Evolutionary conservation across 1,139 yeast species (phyloP).

Genomic region (Taiozyma sp.): DNA sequence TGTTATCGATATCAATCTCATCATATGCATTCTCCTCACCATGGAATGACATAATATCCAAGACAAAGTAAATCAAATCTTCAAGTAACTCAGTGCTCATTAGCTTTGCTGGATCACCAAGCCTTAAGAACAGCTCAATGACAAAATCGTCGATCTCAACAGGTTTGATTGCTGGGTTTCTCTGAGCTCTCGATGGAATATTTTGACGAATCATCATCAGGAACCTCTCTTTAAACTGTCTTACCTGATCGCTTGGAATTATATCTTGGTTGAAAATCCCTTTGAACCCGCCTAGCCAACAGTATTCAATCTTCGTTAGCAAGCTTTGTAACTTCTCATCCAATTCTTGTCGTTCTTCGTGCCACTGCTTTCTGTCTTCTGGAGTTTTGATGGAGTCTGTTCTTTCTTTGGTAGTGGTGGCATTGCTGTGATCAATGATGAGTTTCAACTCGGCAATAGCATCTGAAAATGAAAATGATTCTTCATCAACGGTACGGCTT

Average conservation of each 20-base stretch:
- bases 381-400: constrained; percentile 44
- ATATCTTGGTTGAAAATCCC: constrained; percentile 47
- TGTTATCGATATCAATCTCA: constrained; percentile 54
- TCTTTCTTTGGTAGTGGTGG: constrained; percentile 49
- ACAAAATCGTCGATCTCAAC: constrained; percentile 47
- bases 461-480: constrained; percentile 40
- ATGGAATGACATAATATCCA: constrained; percentile 56
- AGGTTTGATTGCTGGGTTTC: constrained; percentile 11
- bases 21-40: constrained; percentile 65
- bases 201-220: constrained; percentile 29
- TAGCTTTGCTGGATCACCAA: constrained; percentile 34
- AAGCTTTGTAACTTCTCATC: constrained; percentile 53
- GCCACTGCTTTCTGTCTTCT: constrained; percentile 71
- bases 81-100: constrained; percentile 42
- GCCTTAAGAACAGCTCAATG: constrained; percentile 46
- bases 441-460: constrained; percentile 40
- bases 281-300: constrained; percentile 81
- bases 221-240: constrained; percentile 36
- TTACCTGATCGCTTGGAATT: constrained; percentile 27
- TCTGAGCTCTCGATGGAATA: constrained; percentile 34
- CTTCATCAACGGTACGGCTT: constrained; percentile 41
- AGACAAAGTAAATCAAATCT: constrained; percentile 58
- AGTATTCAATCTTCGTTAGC: constrained; percentile 53
- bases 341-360: constrained; percentile 61
- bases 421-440: constrained; percentile 58